Conservation (phyloP, 2,329 filamentous ascomycete genomes). For the Talaromyces atroroseus region DNA sequence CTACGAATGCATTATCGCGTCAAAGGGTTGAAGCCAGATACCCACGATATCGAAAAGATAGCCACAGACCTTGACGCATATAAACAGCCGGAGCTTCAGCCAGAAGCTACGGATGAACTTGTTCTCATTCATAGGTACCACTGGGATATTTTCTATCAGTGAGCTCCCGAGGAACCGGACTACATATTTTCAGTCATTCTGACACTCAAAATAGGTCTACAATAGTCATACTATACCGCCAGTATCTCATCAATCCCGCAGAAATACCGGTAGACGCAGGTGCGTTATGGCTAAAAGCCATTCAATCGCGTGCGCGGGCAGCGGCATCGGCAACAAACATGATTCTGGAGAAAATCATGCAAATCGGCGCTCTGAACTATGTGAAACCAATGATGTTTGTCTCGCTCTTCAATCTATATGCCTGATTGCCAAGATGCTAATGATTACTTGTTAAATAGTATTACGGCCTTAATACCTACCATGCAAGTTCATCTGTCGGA, state of each 20-base stretch:
- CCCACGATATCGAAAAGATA: neutral
- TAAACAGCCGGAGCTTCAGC: neutral
- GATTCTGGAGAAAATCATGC: neutral
- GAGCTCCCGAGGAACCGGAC: neutral
- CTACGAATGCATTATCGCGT: neutral
- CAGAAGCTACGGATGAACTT: neutral
- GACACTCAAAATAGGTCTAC: neutral
- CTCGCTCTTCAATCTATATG: neutral
- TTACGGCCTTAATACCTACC: slow-evolving; percentile 1
- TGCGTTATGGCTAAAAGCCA: neutral
- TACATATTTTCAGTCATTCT: neutral
- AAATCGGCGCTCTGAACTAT: neutral
- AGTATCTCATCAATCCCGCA: neutral
- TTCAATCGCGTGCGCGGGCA: neutral
- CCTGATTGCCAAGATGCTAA: neutral
- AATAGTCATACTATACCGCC: neutral
- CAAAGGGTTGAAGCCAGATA: neutral
- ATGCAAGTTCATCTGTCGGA: slow-evolving; percentile 7
- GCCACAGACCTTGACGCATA: neutral
- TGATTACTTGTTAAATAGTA: neutral
- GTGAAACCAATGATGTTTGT: slow-evolving; percentile 1
- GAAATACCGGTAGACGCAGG: neutral
- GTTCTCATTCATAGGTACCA: slow-evolving; percentile 2
- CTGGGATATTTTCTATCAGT: slow-evolving; percentile 2
- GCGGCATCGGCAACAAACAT: slow-evolving; percentile 3